phyloP scores from a whole-genome alignment of 2,329 filamentous ascomycete genomes.

The Hansfordia pulvinata region DNA sequence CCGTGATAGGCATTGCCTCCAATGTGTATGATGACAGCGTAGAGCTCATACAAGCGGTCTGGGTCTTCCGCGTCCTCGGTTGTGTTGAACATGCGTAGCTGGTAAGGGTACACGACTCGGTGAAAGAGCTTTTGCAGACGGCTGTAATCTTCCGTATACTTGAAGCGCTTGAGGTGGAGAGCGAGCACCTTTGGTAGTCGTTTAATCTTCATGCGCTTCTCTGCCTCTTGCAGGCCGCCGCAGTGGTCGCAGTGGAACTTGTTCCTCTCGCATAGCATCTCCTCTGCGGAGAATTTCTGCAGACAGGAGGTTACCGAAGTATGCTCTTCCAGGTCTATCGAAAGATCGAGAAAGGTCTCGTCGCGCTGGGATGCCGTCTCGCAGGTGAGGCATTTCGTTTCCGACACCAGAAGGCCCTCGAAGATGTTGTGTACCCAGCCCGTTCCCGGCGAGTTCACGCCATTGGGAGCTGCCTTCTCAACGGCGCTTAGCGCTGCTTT shows the following conservation, averaged over 20 bases:
- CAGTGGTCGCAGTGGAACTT: conserved; percentile 99
- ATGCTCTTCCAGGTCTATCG: conserved; percentile 89
- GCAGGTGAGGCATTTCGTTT: conserved; percentile 92
- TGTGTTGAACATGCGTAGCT: conserved; percentile 92
- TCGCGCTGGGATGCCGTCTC: conserved; percentile 92
- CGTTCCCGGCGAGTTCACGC: conserved; percentile 46
- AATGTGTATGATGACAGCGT: conserved; percentile 94
- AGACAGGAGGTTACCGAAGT: conserved; percentile 93
- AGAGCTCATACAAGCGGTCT: conserved; percentile 88
- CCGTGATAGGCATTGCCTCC: conserved; percentile 94
- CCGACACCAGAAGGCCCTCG: conserved; percentile 85
- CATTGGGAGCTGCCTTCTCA: conserved; percentile 18
- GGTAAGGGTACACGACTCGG: conserved; percentile 91
- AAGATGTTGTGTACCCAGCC: conserved; percentile 97
- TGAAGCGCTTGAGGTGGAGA: conserved; percentile 91
- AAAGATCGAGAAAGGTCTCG: conserved; percentile 90
- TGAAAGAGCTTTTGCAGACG: conserved; percentile 93
- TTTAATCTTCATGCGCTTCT: conserved; percentile 99
- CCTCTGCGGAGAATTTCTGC: conserved; percentile 90
- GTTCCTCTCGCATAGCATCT: conserved; percentile 96
- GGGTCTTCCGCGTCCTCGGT: conserved; percentile 90
- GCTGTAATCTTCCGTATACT: conserved; percentile 93
- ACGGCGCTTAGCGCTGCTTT: conserved; percentile 27
- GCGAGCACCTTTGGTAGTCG: conserved; percentile 81
- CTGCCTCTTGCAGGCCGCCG: conserved; percentile 89